Evolutionary conservation across 345 rosid genomes (phyloP), one percentile per base, ranked within the genome.

Genomic region (Sapria himalayana): DNA sequence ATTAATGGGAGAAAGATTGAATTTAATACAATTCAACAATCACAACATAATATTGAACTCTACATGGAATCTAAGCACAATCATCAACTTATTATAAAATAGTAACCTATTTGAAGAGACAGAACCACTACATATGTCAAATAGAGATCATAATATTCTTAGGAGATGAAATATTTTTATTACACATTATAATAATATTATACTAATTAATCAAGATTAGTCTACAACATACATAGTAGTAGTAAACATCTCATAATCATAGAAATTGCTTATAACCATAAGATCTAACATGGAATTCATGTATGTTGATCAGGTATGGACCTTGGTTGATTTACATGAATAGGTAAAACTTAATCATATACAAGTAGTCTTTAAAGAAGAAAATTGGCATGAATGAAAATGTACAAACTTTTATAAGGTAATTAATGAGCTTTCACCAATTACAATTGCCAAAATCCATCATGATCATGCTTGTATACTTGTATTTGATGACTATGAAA

Each of bases 11-110:
- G 7, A 27, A 27, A 27, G 32, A 27, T 7, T 27, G 32, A 27
- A 27, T 27, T 27, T 7, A 27, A 27, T 27, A 27, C 6, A 27
- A 7, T 27, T 27, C 32, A 27, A 27, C 6, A 6, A 7, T 27
- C 32, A 27, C 32, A 27, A 27, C 32, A 27, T 27, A 27, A 27
- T n/a, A n/a, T n/a, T n/a, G n/a, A n/a, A n/a, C n/a, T n/a, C 32
- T 27, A 27, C 7, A 27, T 27, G 32, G 32, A 27, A 27, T 27
- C 7, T 6, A 27, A 7, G 7, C 7, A 27, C 7, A 27, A 7
- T 27, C 6, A 27, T 6, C 6, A 27, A 7, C 32, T 5, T 5
- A 27, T 5, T 7, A 27, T 5, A 7, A 5, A 5, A 7, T 27
- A 7, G 32, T 5, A 27, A 7, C 6, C 7, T 5, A 5, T 7